phyloP scores from a whole-genome alignment of 192 early-diverging fungal genomes.

The Podila epicladia region DNA sequence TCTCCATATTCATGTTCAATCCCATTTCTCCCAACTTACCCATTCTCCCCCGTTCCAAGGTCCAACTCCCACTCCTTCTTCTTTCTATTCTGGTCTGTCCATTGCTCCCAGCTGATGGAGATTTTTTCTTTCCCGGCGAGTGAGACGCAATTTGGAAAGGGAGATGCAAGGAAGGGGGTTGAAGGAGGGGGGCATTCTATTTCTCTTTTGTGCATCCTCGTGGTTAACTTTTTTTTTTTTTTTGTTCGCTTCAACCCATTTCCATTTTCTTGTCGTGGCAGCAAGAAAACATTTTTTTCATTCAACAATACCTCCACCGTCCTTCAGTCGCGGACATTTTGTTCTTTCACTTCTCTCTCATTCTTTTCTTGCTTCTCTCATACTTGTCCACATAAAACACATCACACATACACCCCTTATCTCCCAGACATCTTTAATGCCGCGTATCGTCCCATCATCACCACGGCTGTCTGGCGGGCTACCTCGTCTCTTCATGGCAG shows the following conservation, averaged over 20 bases:
- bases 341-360: not conserved
- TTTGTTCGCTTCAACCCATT: conserved; percentile 1
- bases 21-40: no score
- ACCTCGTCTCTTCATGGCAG: conserved; percentile 38
- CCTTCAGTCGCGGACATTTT: no score
- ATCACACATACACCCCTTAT: not conserved
- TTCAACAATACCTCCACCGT: conserved; percentile 4
- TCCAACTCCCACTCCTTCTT: no score
- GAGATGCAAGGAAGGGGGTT: no score
- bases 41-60: no score
- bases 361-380: conserved; percentile 16
- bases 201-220: not conserved
- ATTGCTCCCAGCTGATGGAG: no score
- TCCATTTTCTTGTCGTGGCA: not conserved
- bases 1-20: no score
- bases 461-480: conserved; percentile 19
- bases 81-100: no score
- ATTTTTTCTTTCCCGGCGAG: no score
- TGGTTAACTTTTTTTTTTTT: not conserved
- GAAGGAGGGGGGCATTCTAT: not conserved
- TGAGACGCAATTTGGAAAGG: no score
- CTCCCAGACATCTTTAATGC: not conserved
- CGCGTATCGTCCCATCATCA: conserved; percentile 5
- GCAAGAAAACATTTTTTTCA: not conserved
- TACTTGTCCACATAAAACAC: conserved; percentile 4